These are phyloP conservation scores for Penicillium angulare DNA, from an alignment of 495 filamentous ascomycete genomes.

Conservation along the genomic window DNA sequence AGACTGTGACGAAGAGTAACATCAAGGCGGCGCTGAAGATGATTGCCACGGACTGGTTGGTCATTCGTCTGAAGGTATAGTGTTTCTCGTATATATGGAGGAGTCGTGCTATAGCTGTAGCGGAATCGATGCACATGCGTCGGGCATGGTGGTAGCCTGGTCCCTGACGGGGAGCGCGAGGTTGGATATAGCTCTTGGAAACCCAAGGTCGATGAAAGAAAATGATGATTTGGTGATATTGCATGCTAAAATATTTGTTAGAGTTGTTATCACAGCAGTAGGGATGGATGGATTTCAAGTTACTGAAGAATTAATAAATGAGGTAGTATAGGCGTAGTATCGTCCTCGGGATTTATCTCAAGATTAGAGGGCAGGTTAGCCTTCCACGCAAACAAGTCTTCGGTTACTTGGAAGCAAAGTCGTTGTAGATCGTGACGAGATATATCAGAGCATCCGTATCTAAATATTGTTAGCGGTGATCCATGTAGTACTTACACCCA, in stretches of 20 bases:
- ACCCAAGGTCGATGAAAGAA: conserved; percentile 52
- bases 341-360: conserved; percentile 39
- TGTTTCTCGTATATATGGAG: conserved; percentile 49
- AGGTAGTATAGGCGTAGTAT: conserved; percentile 36
- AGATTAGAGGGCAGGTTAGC: conserved; percentile 43
- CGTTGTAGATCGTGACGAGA: conserved; percentile 46
- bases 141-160: conserved; percentile 47
- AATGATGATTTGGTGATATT: conserved; percentile 54
- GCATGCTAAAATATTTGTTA: conserved; percentile 40
- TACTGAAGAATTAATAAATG: conserved; percentile 52
- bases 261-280: no score
- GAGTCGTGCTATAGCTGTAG: conserved; percentile 42
- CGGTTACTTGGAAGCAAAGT: conserved; percentile 39
- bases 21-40: conserved; percentile 52
- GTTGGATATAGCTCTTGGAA: conserved; percentile 49
- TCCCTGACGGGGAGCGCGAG: conserved; percentile 41
- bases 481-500: no score
- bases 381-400: conserved; percentile 49
- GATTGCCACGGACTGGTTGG: conserved; percentile 50
- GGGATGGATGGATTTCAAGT: no score
- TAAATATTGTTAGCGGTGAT: conserved; percentile 17
- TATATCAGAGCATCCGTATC: conserved; percentile 47
- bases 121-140: conserved; percentile 49
- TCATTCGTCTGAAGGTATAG: conserved; percentile 51
- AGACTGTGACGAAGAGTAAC: conserved; percentile 47